Conservation (phyloP, 148 eudicot genomes). For the Persicaria maculosa region DNA sequence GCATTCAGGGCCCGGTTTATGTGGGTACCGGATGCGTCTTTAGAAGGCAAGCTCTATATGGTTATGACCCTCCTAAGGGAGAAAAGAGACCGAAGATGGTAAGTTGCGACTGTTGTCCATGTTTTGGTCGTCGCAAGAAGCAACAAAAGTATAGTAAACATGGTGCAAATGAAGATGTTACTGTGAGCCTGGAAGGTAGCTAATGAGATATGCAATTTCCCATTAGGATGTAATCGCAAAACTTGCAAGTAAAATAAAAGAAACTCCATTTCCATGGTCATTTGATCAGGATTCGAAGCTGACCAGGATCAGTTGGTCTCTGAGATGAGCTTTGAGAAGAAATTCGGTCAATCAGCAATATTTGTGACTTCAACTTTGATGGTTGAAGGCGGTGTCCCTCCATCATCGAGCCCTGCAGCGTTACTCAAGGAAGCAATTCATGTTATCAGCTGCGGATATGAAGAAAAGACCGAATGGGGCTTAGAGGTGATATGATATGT, state of each 20-base stretch:
- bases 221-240: constrained; percentile 36
- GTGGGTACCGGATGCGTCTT: constrained; percentile 98
- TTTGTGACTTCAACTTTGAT: constrained; percentile 92
- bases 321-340: constrained; percentile 92
- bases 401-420: constrained; percentile 94
- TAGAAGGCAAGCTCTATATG: constrained; percentile 92
- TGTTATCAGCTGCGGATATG: constrained; percentile 96
- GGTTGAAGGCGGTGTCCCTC: constrained; percentile 97
- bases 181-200: constrained; percentile 47
- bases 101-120: constrained; percentile 94
- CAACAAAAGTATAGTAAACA: constrained; percentile 43
- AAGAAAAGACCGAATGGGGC: constrained; percentile 99
- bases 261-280: constrained; percentile 50
- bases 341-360: constrained; percentile 86
- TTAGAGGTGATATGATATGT: constrained; percentile 48
- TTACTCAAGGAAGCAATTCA: constrained; percentile 96
- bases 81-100: constrained; percentile 95
- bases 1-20: constrained; percentile 94
- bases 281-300: constrained; percentile 65
- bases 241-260: constrained; percentile 44
- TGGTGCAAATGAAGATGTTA: constrained; percentile 45
- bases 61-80: constrained; percentile 91
- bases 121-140: constrained; percentile 84
- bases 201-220: background rate
- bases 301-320: constrained; percentile 83